These are phyloP conservation scores for Xylaria curta DNA, from an alignment of 495 filamentous ascomycete species.

Conservation along the genomic window DNA sequence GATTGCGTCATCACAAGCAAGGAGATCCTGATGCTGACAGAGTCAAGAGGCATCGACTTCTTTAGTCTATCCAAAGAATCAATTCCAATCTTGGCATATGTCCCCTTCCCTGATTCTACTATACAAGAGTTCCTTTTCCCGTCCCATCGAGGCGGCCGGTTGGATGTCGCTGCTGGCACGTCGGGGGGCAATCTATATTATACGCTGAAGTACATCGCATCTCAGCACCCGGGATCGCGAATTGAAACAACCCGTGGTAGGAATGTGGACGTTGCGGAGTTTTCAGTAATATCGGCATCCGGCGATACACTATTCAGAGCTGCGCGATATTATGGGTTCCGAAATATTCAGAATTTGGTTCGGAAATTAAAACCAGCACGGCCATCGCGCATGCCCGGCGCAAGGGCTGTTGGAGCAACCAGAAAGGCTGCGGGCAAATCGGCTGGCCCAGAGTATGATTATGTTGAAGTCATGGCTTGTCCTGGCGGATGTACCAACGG, in stretches of 20 bases:
- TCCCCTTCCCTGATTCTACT: constrained; percentile 69
- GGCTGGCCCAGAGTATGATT: constrained; percentile 70
- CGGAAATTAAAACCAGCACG: constrained; percentile 82
- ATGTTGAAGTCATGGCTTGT: constrained; percentile 99
- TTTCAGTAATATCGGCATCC: constrained; percentile 61
- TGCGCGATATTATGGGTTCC: constrained; percentile 93
- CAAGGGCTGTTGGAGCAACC: constrained; percentile 55
- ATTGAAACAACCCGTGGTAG: constrained; percentile 76
- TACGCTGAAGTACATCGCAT: constrained; percentile 74
- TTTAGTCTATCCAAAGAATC: constrained; percentile 67
- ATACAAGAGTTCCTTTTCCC: constrained; percentile 77
- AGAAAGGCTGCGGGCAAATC: constrained; percentile 54
- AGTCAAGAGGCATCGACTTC: constrained; percentile 76
- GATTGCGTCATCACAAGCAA: constrained; percentile 97
- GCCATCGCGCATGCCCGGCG: constrained; percentile 77
- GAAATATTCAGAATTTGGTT: constrained; percentile 97
- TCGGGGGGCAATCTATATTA: constrained; percentile 90
- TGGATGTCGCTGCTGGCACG: constrained; percentile 62
- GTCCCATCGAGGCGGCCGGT: constrained; percentile 35
- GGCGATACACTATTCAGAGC: constrained; percentile 73
- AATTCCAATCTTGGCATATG: constrained; percentile 38
- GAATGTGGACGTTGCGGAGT: constrained; percentile 90
- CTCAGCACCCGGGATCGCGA: constrained; percentile 68
- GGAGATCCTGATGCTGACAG: constrained; percentile 86
- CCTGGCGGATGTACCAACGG: constrained; percentile 98